Evolutionary conservation across 345 rosid species (phyloP), one percentile per base, ranked within the genome.

Genomic region (Eucalyptus cladocalyx): DNA sequence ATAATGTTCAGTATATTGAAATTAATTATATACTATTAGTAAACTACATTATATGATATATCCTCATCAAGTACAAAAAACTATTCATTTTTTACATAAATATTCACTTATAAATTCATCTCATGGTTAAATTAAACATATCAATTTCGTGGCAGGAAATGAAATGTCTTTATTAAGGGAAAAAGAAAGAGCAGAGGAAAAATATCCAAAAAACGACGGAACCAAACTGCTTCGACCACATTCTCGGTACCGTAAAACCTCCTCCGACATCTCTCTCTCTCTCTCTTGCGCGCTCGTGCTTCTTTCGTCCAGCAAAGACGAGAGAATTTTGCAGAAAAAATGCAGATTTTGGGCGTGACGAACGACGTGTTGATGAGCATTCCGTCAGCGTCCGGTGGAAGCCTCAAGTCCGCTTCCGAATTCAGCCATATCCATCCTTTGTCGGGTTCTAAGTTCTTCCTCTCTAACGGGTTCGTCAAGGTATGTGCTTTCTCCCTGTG

Each of bases 331-430:
- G 28, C 7, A 19, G 81, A 13, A 34, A 30, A 76, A 32, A 94
- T 91, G 95, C 95, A 87, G 93, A 87, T 92, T 54, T 88, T 91
- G 48, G 95, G 92, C 87, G 90, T 87, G 43, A 85, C 90, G 45
- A 91, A 87, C 87, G 95, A 94, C 62, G 92, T 90, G 9, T 85
- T 90, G 90, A 91, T 89, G 65, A 88, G 88, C 15, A 17, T 87
- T 67, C 93, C 95, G n/a, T 90, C 95, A 15, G 87, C 91, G 47
- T 76, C 89, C 9, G 65, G 45, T 51, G 94, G 93, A 48, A 60
- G 87, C 67, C 86, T 34, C 47, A 60, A 80, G 76, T 47, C 89
- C 62, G 51, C 87, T 60, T 90, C 90, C 80, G 86, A 90, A 76
- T 92, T 91, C 90, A 91, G 89, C 45, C 91, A 90, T 86, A 87